Conservation (phyloP, 2,329 filamentous ascomycete genomes). For the Aspergillus sp. region DNA sequence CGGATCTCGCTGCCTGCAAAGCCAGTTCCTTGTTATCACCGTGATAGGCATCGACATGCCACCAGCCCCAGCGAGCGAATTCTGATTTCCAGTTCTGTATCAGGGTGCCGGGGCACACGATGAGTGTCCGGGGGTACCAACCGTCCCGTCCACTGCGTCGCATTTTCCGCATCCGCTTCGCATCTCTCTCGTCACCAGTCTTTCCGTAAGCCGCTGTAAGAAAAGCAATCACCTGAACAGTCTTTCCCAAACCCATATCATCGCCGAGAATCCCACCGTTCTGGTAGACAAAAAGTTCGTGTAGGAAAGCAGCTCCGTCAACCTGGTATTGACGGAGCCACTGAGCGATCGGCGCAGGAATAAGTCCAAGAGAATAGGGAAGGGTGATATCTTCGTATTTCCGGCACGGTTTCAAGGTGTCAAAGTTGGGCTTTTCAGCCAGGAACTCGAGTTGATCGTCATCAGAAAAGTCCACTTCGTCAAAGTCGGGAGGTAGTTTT, state of each 20-base stretch:
- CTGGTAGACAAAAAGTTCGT: slow-evolving; percentile 85
- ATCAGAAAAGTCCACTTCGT: slow-evolving; percentile 71
- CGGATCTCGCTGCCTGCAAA: slow-evolving; percentile 66
- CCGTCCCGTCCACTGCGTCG: slow-evolving; percentile 52
- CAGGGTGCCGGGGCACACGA: slow-evolving; percentile 83
- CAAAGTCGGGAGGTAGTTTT: slow-evolving; percentile 71
- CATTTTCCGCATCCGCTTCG: slow-evolving; percentile 82
- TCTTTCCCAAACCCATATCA: slow-evolving; percentile 97
- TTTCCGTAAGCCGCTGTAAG: slow-evolving; percentile 90
- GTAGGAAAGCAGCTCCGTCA: slow-evolving; percentile 76
- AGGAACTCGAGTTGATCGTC: slow-evolving; percentile 59
- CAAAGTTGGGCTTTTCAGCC: slow-evolving; percentile 66
- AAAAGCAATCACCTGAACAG: slow-evolving; percentile 91
- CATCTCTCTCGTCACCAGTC: slow-evolving; percentile 80
- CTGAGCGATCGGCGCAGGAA: slow-evolving; percentile 85
- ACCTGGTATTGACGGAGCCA: slow-evolving; percentile 92
- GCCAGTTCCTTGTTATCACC: slow-evolving; percentile 67
- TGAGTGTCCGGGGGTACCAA: slow-evolving; percentile 81
- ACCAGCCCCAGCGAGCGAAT: slow-evolving; percentile 88
- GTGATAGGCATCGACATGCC: slow-evolving; percentile 80
- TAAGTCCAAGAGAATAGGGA: slow-evolving; percentile 69
- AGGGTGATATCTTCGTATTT: slow-evolving; percentile 72
- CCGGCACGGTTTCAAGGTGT: slow-evolving; percentile 57
- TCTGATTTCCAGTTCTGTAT: slow-evolving; percentile 91
- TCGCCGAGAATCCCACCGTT: slow-evolving; percentile 87